These are phyloP conservation scores for Starmera stellimalicola DNA, from an alignment of 1,139 yeast genomes.

Conservation along the genomic window DNA sequence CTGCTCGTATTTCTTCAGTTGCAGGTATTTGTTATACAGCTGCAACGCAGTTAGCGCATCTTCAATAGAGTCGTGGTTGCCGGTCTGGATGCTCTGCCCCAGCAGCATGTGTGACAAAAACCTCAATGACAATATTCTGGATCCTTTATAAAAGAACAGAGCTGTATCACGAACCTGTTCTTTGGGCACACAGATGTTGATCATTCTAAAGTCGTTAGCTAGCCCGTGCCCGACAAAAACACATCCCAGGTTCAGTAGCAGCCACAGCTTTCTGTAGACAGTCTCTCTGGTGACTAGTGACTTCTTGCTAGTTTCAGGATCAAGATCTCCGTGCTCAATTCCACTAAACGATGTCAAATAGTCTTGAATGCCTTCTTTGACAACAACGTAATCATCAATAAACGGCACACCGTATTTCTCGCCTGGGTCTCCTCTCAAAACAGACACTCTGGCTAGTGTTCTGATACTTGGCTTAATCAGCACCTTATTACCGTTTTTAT, in stretches of 20 bases:
- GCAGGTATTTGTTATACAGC: conserved; percentile 63
- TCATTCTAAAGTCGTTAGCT: conserved; percentile 83
- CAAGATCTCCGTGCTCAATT: conserved; percentile 84
- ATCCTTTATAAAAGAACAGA: conserved; percentile 62
- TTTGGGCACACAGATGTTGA: conserved; percentile 81
- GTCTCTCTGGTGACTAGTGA: conserved; percentile 74
- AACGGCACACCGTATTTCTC: conserved; percentile 66
- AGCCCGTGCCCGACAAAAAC: conserved; percentile 94
- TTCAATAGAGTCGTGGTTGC: conserved; percentile 94
- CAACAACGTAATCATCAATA: conserved; percentile 87
- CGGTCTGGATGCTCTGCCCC: conserved; percentile 72
- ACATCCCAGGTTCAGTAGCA: conserved; percentile 79
- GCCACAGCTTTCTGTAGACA: conserved; percentile 84
- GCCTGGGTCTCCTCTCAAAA: conserved; percentile 65
- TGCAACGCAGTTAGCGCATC: conserved; percentile 86
- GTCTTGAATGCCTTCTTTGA: conserved; percentile 64
- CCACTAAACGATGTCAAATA: conserved; percentile 90
- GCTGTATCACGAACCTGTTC: conserved; percentile 86
- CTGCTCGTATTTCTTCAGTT: conserved; percentile 45
- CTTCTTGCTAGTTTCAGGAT: conserved; percentile 55
- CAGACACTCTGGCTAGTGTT: conserved; percentile 86
- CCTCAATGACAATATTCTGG: conserved; percentile 75
- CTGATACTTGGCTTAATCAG: conserved; percentile 67
- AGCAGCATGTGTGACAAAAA: conserved; percentile 78
- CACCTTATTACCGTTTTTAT: conserved; percentile 57